phyloP scores from a whole-genome alignment of 768 basidiomycete species.

The Leccinum truebloodii region DNA sequence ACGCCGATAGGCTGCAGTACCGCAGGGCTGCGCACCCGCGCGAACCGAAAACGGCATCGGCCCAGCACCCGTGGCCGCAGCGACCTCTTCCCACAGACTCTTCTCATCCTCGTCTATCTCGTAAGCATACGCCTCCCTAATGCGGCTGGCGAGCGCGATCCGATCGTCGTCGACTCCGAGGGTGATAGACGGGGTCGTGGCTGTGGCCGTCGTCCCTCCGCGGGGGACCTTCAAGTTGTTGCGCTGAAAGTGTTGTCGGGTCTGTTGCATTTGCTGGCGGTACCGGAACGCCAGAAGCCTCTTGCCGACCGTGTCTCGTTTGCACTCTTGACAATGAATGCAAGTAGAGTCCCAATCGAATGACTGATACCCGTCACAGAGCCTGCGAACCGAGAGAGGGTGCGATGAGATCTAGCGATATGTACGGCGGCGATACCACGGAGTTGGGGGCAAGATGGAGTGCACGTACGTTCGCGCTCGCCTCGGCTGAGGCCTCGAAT shows the following conservation, averaged over 20 bases:
- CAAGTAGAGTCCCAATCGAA: constrained; percentile 21
- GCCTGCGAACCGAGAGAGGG: constrained; percentile 12
- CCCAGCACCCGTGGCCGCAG: constrained; percentile 21
- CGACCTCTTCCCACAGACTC: constrained; percentile 31
- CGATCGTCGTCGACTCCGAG: constrained; percentile 6
- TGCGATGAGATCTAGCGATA: constrained; percentile 7
- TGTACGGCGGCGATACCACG: not conserved
- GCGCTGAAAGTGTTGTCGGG: constrained; percentile 5
- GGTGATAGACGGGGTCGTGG: not conserved
- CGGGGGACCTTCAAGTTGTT: constrained; percentile 3
- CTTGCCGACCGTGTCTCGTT: constrained; percentile 30
- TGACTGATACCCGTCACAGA: constrained; percentile 29
- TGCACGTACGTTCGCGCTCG: constrained; percentile 32
- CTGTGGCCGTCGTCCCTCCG: not conserved
- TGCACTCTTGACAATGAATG: constrained; percentile 31
- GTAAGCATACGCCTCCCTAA: constrained; percentile 20
- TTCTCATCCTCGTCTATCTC: constrained; percentile 30
- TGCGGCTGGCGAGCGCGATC: constrained; percentile 7
- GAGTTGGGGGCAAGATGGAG: not conserved
- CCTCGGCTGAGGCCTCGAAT: constrained; percentile 14
- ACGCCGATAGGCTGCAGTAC: not conserved
- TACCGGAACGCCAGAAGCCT: constrained; percentile 23
- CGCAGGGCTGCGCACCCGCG: constrained; percentile 14
- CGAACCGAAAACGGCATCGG: constrained; percentile 17
- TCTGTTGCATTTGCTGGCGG: constrained; percentile 14